phyloP scores from a whole-genome alignment of 2,329 filamentous ascomycete genomes.

The Sarocladiaceae sp. region DNA sequence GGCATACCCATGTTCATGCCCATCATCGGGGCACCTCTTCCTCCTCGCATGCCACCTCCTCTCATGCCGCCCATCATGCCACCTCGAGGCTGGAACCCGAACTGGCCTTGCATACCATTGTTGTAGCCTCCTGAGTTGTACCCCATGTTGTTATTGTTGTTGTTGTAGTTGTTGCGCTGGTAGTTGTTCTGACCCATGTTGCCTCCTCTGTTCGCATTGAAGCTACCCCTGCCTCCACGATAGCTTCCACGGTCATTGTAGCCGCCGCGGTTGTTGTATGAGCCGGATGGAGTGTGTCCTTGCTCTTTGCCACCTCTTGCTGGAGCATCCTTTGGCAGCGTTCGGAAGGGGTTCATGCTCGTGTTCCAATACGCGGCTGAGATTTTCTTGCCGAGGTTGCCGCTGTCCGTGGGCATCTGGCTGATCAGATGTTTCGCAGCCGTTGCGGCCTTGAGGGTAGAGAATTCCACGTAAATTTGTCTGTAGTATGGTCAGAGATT shows the following conservation, averaged over 20 bases:
- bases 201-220: slow-evolving; percentile 29
- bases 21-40: slow-evolving; percentile 49
- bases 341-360: slow-evolving; percentile 81
- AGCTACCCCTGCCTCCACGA: slow-evolving; percentile 41
- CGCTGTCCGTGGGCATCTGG: slow-evolving; percentile 47
- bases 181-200: slow-evolving; percentile 43
- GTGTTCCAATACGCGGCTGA: slow-evolving; percentile 72
- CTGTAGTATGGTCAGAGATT: too few relatives aligned
- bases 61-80: slow-evolving; percentile 44
- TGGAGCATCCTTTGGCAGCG: slow-evolving; percentile 82
- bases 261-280: slow-evolving; percentile 44
- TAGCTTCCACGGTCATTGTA: slow-evolving; percentile 49
- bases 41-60: slow-evolving; percentile 46
- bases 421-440: slow-evolving; percentile 82
- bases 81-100: slow-evolving; percentile 38
- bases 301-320: slow-evolving; percentile 56
- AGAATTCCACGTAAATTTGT: slow-evolving; percentile 81
- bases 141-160: slow-evolving; percentile 38
- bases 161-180: slow-evolving; percentile 39
- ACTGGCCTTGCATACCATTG: slow-evolving; percentile 38
- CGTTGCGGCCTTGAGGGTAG: slow-evolving; percentile 77
- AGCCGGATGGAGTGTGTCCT: slow-evolving; percentile 45
- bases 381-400: slow-evolving; percentile 61
- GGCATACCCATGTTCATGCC: slow-evolving; percentile 46
- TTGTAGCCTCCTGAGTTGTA: slow-evolving; percentile 23